phyloP scores from a whole-genome alignment of 116 monocot genomes.

The Phalaenopsis hybrid region DNA sequence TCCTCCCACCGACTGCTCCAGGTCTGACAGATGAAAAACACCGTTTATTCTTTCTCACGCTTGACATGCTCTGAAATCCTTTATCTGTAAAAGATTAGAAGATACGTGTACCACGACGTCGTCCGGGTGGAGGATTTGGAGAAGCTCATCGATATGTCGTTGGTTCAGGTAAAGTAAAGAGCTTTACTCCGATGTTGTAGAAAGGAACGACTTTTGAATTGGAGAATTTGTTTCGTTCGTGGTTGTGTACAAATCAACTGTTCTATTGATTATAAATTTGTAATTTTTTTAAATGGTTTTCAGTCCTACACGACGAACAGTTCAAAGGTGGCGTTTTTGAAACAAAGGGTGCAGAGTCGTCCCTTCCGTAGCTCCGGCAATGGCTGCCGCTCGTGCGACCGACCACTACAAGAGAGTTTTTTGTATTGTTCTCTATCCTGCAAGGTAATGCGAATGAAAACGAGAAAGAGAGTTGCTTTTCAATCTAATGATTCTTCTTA shows the following conservation, averaged over 20 bases:
- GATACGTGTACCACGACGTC: conserved; percentile 81
- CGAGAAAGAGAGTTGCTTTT: background rate
- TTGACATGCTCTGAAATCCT: background rate
- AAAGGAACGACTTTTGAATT: background rate
- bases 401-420: conserved; percentile 53
- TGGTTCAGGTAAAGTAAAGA: conserved; percentile 43
- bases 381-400: conserved; percentile 54
- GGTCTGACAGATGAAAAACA: conserved; percentile 13
- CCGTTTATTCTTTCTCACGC: background rate
- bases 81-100: conserved; percentile 38
- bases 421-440: conserved; percentile 64
- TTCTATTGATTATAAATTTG: background rate
- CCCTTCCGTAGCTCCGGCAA: conserved; percentile 49
- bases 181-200: background rate
- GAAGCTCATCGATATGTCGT: conserved; percentile 57
- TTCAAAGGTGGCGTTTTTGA: conserved; percentile 75
- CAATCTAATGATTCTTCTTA: background rate
- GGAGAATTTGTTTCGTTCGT: background rate
- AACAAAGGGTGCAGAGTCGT: conserved; percentile 46
- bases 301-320: conserved; percentile 73
- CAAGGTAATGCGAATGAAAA: conserved; percentile 39
- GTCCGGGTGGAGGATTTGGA: conserved; percentile 57
- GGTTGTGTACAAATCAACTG: background rate
- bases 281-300: background rate
- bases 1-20: conserved; percentile 63